A percentile compares a stretch with the other conserved stretches of the same genome.
Evolutionary conservation across 2,329 filamentous ascomycete species (phyloP).

Genomic region (Ploettnerulaceae sp.): DNA sequence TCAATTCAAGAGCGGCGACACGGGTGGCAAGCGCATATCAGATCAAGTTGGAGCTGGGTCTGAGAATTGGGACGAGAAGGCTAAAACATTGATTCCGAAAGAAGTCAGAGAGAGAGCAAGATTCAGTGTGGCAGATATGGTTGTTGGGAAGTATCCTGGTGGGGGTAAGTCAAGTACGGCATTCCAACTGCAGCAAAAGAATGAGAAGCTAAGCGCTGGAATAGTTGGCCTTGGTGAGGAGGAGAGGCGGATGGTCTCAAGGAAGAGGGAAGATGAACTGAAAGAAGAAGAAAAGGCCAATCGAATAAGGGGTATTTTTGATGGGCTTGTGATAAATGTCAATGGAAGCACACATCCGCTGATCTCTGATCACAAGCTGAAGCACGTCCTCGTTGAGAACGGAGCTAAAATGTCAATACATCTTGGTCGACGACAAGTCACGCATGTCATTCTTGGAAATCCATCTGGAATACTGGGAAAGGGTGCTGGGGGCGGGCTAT

Average conservation of each 20-base stretch:
- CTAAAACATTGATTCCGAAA: slow-evolving; percentile 41
- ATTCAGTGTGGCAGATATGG: slow-evolving; percentile 50
- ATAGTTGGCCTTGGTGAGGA: slow-evolving; percentile 33
- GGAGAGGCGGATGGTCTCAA: slow-evolving; percentile 32
- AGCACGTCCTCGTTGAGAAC: slow-evolving; percentile 68
- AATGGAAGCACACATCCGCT: slow-evolving; percentile 80
- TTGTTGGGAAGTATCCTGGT: slow-evolving; percentile 38
- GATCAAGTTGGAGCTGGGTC: slow-evolving; percentile 64
- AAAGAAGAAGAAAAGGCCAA: slow-evolving; percentile 38
- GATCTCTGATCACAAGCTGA: slow-evolving; percentile 82
- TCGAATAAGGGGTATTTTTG: slow-evolving; percentile 50
- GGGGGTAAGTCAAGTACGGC: slow-evolving; percentile 24
- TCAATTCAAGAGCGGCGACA: slow-evolving; percentile 59
- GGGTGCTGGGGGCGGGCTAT: slow-evolving; percentile 69
- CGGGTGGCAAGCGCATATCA: slow-evolving; percentile 54
- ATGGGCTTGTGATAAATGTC: slow-evolving; percentile 71
- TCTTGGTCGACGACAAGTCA: slow-evolving; percentile 39
- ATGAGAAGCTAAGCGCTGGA: not conserved
- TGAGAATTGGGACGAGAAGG: slow-evolving; percentile 46
- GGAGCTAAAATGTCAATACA: slow-evolving; percentile 68
- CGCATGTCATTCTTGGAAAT: slow-evolving; percentile 64
- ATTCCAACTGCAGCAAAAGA: not conserved
- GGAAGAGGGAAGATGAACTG: slow-evolving; percentile 47
- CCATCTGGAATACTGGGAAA: slow-evolving; percentile 41
- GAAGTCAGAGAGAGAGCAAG: slow-evolving; percentile 32